phyloP scores from a whole-genome alignment of 1,284 basidiomycete genomes.

The Inonotus hispidus region DNA sequence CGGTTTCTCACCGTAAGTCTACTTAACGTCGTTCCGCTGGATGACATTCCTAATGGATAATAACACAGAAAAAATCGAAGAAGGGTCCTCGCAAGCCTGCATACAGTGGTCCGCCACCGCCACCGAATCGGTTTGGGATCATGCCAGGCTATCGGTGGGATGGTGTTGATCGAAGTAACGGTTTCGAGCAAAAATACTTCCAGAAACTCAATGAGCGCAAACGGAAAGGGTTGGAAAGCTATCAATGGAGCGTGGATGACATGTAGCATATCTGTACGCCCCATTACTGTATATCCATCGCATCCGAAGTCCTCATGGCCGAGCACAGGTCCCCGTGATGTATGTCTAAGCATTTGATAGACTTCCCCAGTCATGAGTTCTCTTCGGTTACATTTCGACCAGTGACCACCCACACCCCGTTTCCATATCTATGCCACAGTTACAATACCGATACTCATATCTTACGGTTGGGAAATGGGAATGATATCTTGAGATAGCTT shows the following conservation, averaged over 20 bases:
- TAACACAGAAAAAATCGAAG: conserved; percentile 56
- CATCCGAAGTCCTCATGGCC: background rate
- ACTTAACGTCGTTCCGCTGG: background rate
- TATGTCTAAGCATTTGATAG: too few species aligned
- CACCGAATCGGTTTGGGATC: conserved; percentile 94
- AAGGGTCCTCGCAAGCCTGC: conserved; percentile 78
- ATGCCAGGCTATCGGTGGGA: conserved; percentile 97
- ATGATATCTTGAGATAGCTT: too few species aligned
- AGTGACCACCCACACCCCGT: too few species aligned
- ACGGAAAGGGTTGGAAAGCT: conserved; percentile 64
- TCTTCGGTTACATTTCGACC: too few species aligned
- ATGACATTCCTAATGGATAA: background rate
- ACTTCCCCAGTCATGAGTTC: too few species aligned
- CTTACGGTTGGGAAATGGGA: too few species aligned
- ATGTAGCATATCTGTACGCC: conserved; percentile 50
- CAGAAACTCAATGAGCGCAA: conserved; percentile 73
- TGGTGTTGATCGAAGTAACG: conserved; percentile 89
- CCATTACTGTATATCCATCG: background rate
- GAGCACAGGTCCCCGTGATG: background rate
- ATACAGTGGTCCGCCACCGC: conserved; percentile 83
- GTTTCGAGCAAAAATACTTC: conserved; percentile 92
- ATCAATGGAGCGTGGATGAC: conserved; percentile 85
- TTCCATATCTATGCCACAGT: too few species aligned
- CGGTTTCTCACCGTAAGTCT: conserved; percentile 76
- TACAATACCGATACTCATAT: too few species aligned